Conservation (phyloP, 805 yeast genomes). For the Saccharomyces eubayanus region DNA sequence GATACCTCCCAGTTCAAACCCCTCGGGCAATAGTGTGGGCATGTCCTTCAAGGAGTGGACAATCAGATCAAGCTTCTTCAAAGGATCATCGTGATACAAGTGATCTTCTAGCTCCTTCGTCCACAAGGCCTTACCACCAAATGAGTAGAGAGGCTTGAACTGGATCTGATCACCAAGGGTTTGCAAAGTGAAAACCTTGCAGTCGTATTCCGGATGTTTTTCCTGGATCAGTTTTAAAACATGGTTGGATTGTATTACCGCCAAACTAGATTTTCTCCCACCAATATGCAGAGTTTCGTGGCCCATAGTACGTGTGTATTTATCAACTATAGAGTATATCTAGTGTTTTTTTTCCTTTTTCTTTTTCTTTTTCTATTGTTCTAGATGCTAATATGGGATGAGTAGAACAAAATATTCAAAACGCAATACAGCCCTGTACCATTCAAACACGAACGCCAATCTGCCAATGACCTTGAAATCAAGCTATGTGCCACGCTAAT, state of each 20-base stretch:
- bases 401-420: background rate
- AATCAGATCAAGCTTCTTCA: constrained; percentile 70
- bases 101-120: constrained; percentile 87
- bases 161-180: constrained; percentile 90
- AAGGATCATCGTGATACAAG: constrained; percentile 53
- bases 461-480: background rate
- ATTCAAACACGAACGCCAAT: background rate
- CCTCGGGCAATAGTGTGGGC: constrained; percentile 87
- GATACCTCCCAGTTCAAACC: constrained; percentile 82
- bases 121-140: constrained; percentile 96
- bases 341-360: background rate
- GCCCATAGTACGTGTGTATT: background rate
- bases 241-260: constrained; percentile 75
- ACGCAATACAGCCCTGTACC: background rate
- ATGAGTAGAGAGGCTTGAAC: constrained; percentile 77
- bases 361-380: background rate
- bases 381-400: background rate
- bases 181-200: constrained; percentile 69
- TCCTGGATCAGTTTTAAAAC: constrained; percentile 54
- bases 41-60: constrained; percentile 90
- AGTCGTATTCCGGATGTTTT: constrained; percentile 55
- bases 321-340: background rate
- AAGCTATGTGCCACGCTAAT: background rate
- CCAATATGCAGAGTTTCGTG: constrained; percentile 46
- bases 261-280: constrained; percentile 81